Evolutionary conservation across 2,329 filamentous ascomycete species (phyloP).

Genomic region (Akanthomyces muscarius): DNA sequence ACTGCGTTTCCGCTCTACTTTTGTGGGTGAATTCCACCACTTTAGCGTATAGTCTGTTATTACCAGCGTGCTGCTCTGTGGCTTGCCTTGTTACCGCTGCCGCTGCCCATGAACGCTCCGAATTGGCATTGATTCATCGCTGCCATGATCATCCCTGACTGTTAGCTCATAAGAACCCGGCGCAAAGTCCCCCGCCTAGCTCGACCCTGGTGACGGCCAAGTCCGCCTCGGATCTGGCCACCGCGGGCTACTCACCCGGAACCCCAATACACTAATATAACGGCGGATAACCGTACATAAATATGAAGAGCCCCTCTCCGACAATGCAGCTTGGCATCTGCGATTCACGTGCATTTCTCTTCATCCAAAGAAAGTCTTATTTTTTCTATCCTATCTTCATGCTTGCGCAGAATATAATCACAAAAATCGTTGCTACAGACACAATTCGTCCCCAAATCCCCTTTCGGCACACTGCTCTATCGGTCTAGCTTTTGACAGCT

Average conservation of each 20-base stretch:
- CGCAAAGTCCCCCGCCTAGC: neutral
- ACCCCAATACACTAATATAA: neutral
- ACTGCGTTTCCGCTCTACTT: no score
- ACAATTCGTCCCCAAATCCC: neutral
- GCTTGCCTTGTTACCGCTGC: no score
- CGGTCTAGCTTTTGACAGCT: neutral
- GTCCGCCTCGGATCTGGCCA: constrained; percentile 8
- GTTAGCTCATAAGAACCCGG: neutral
- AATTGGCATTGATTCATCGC: no score
- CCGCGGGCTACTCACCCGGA: neutral
- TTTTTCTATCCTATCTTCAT: neutral
- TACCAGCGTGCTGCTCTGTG: no score
- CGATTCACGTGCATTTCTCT: no score
- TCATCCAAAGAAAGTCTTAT: neutral
- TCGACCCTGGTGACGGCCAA: neutral
- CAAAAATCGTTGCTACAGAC: constrained; percentile 8
- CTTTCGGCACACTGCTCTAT: neutral
- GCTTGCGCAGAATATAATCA: constrained; percentile 8
- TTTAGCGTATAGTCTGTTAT: no score
- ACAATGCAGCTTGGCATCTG: neutral
- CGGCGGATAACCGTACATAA: neutral
- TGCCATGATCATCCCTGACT: no score
- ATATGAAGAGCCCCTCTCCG: neutral
- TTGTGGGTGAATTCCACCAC: no score
- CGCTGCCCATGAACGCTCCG: no score